phyloP scores from a whole-genome alignment of 2,329 filamentous ascomycete genomes.

The Cryphonectria japonica region DNA sequence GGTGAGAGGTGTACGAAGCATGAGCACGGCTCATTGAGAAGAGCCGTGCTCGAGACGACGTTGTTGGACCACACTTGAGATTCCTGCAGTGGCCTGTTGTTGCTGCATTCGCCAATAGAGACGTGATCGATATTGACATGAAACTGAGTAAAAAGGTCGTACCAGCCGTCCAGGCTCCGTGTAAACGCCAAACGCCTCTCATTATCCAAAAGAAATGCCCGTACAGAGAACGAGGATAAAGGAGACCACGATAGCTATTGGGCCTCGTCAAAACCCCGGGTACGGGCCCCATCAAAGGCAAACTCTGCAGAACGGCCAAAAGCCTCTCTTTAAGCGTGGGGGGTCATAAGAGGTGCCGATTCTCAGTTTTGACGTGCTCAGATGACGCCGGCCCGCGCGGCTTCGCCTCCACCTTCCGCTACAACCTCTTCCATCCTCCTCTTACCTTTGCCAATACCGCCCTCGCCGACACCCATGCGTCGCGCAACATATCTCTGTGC shows the following conservation, averaged over 20 bases:
- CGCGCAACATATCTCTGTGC: conserved; percentile 94
- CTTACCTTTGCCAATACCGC: conserved; percentile 64
- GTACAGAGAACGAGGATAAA: not conserved
- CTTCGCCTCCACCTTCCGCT: conserved; percentile 61
- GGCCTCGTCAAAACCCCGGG: not conserved
- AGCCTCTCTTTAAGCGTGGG: not conserved
- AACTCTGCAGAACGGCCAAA: not conserved
- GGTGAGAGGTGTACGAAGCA: not conserved
- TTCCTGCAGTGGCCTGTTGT: not conserved
- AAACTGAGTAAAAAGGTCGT: not conserved
- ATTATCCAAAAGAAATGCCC: not conserved
- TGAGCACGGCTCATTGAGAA: not conserved
- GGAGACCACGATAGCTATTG: not conserved
- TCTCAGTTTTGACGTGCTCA: conserved; percentile 34
- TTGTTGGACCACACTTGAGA: not conserved
- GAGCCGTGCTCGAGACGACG: not conserved
- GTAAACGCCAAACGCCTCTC: conserved; percentile 1
- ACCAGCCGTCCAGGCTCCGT: not conserved
- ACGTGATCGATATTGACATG: not conserved
- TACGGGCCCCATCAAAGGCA: not conserved
- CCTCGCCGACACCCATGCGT: conserved; percentile 94
- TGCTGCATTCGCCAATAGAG: not conserved
- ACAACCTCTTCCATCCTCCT: conserved; percentile 61
- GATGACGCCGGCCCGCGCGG: conserved; percentile 60
- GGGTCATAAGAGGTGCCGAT: not conserved